Evolutionary conservation across 1,284 basidiomycete species (phyloP), one percentile per base, ranked within the genome.

Genomic region (Ustilago hordei): DNA sequence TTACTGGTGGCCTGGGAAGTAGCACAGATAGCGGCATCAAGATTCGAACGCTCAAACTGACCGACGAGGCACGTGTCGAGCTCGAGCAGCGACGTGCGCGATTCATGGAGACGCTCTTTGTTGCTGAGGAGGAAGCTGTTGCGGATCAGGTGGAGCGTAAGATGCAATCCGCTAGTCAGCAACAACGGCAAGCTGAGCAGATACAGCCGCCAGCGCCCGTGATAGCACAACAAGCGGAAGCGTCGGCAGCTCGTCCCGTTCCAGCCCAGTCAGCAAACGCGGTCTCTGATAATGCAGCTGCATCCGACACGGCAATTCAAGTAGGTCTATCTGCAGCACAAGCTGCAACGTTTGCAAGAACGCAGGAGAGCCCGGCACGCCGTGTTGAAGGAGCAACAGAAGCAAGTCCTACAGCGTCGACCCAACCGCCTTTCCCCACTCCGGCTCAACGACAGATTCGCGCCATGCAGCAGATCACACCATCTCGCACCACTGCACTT

Each of bases 1-100:
- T 83, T 35, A 72, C 66, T 1, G 81, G 81, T 23, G 75, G 75
- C 4, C 66, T 83, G 7, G 79, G 81, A 23, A 75, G 70, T 36
- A 66, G 61, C 52, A 57, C 55, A 12, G 80, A 81, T 60, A 67
- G 45, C 48, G 69, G 75, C 57, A 59, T 76, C 74, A 72, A 77
- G 58, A 76, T 83, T 35, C 63, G 67, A 36, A 75, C 64, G 9
- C 67, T 79, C 31, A 75, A 72, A 39, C 56, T 60, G 2, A 64
- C 63, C 0, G 73, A 75, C 31, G 73, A 71, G 17, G 65, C 66
- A 7, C 65, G 77, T 17, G 45, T 70, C 50, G 60, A 54, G 3
- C 60, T 73, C 43, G 69, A 72, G n/a, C 52, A 60, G 52, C 58
- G 69, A 48, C 62, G 64, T 23, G 58, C 63, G 15, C 59, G 53